These are phyloP conservation scores for Trametes coccinea DNA, from an alignment of 768 basidiomycete species.

Conservation along the genomic window DNA sequence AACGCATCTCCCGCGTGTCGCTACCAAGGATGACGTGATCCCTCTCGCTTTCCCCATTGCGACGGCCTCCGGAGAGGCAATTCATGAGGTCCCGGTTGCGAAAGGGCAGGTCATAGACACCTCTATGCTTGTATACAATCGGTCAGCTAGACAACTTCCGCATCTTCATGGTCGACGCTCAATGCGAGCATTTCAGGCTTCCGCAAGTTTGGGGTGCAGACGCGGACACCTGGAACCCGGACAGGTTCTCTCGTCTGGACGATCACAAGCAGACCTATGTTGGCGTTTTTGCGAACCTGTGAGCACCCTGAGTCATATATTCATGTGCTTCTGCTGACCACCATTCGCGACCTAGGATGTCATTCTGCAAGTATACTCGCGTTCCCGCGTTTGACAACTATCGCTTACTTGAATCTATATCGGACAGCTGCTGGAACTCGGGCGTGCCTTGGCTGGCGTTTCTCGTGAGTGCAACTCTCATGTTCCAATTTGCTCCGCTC, in stretches of 20 bases:
- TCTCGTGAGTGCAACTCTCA: slow-evolving; percentile 5
- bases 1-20: slow-evolving; percentile 21
- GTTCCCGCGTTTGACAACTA: too few relatives aligned
- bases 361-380: slow-evolving; percentile 6
- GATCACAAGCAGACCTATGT: slow-evolving; percentile 16
- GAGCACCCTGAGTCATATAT: background rate
- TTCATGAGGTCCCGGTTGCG: slow-evolving; percentile 11
- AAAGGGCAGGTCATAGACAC: slow-evolving; percentile 5
- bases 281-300: slow-evolving; percentile 20
- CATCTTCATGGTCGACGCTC: background rate
- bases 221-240: slow-evolving; percentile 20
- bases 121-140: slow-evolving; percentile 9
- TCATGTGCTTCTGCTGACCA: too few relatives aligned
- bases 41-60: slow-evolving; percentile 20
- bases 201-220: slow-evolving; percentile 19
- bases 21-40: slow-evolving; percentile 27
- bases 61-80: background rate
- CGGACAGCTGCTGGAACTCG: background rate
- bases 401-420: too few relatives aligned
- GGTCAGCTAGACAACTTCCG: background rate
- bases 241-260: slow-evolving; percentile 10
- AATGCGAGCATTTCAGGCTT: background rate
- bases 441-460: slow-evolving; percentile 22
- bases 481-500: background rate
- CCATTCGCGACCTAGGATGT: background rate